A percentile compares a stretch with the other conserved stretches of the same genome.
Evolutionary conservation across 805 yeast species (phyloP).

Genomic region (Starmerella scarabaei): DNA sequence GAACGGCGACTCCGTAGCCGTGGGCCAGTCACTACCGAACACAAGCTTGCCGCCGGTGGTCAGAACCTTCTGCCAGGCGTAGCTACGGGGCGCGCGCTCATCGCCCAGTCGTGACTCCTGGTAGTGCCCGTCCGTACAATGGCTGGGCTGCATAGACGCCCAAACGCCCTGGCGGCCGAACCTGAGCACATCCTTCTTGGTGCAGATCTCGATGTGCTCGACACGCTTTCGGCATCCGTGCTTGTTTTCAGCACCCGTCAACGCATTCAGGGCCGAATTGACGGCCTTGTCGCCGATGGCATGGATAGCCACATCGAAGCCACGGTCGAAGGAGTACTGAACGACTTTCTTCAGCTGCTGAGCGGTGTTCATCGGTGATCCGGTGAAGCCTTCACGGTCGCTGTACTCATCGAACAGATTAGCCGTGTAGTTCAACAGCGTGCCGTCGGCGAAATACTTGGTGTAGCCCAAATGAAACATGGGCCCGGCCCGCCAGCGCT

Average conservation of each 20-base stretch:
- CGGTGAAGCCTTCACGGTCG: background rate
- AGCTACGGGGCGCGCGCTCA: background rate
- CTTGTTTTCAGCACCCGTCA: background rate
- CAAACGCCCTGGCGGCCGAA: background rate
- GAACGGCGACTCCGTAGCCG: background rate
- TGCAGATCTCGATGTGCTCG: background rate
- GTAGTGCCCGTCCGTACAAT: background rate
- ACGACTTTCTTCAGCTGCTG: background rate
- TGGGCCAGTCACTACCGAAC: background rate
- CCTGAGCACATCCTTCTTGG: background rate
- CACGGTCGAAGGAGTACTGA: background rate
- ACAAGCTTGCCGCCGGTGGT: background rate
- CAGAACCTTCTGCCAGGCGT: conserved; percentile 1
- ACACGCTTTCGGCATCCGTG: background rate
- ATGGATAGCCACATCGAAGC: background rate
- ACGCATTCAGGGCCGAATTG: background rate
- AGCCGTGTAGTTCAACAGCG: conserved; percentile 1
- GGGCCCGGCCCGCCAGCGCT: background rate
- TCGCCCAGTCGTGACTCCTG: background rate
- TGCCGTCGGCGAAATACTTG: background rate
- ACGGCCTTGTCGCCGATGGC: background rate
- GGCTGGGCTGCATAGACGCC: background rate
- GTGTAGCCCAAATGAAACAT: background rate
- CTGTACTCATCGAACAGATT: background rate
- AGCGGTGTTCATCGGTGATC: background rate